A percentile compares a stretch with the other conserved stretches of the same genome.
phyloP scores from a whole-genome alignment of 2,329 filamentous ascomycete genomes.

The Colletotrichum limetticola region DNA sequence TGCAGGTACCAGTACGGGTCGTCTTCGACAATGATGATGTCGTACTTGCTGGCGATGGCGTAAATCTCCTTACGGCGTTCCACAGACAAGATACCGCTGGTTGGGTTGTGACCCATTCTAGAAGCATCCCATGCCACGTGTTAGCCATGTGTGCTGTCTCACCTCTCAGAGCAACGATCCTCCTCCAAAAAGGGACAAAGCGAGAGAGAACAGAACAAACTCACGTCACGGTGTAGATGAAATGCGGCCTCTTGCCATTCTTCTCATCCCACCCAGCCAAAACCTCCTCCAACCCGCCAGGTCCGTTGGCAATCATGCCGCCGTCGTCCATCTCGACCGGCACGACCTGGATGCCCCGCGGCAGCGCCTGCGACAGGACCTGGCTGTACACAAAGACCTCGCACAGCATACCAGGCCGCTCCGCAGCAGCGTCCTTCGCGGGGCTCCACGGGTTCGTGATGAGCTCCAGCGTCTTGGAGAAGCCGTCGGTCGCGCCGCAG shows the following conservation, averaged over 20 bases:
- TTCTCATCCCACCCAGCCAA: slow-evolving; percentile 83
- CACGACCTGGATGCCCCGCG: slow-evolving; percentile 78
- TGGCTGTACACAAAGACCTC: slow-evolving; percentile 87
- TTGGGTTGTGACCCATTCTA: slow-evolving; percentile 82
- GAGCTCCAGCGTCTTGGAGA: slow-evolving; percentile 80
- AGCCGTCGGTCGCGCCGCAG: slow-evolving; percentile 86
- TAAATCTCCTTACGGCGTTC: slow-evolving; percentile 83
- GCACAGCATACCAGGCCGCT: slow-evolving; percentile 80
- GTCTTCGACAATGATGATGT: slow-evolving; percentile 92
- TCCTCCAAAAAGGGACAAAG: background rate
- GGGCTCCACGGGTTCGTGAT: slow-evolving; percentile 81
- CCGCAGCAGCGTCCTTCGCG: slow-evolving; percentile 71
- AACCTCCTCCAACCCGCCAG: slow-evolving; percentile 80
- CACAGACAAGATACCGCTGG: slow-evolving; percentile 78
- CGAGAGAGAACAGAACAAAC: slow-evolving; percentile 46
- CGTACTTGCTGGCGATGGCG: slow-evolving; percentile 81
- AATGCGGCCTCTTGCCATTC: slow-evolving; percentile 79
- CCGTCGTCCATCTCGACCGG: slow-evolving; percentile 81
- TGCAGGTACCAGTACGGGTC: slow-evolving; percentile 98
- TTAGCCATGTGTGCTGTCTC: slow-evolving; percentile 34
- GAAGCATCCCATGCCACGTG: background rate
- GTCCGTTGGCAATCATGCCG: slow-evolving; percentile 81
- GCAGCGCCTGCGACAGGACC: slow-evolving; percentile 73
- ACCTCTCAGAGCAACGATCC: background rate
- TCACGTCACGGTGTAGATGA: slow-evolving; percentile 92